Percentiles rank a stretch among this genome's conserved stretches.
These are phyloP conservation scores for Mortierella sp. DNA, from an alignment of 371 early-diverging fungal species.

Conservation along the genomic window DNA sequence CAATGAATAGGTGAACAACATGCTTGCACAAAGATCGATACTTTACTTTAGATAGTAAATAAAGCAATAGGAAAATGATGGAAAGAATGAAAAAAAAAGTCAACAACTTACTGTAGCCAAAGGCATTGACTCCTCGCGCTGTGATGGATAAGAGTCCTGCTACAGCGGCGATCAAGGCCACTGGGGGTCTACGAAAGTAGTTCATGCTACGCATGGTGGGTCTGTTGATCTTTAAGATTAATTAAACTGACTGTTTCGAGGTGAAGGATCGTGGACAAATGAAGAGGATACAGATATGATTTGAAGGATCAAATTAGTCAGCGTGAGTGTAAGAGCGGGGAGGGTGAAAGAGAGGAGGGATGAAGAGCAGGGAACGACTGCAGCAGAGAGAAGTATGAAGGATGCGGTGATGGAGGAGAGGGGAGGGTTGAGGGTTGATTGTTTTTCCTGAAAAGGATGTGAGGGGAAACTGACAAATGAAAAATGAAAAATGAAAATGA, in stretches of 20 bases:
- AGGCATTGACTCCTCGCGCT: constrained; percentile 29
- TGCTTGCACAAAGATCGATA: too few relatives aligned
- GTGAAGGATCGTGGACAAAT: neutral
- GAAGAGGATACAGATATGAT: neutral
- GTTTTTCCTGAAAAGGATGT: neutral
- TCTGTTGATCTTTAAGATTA: neutral
- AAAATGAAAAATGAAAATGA: neutral
- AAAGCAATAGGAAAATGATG: neutral
- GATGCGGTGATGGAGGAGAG: too few relatives aligned
- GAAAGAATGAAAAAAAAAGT: too few relatives aligned
- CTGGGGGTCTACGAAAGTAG: constrained; percentile 4
- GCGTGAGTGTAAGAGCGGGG: neutral
- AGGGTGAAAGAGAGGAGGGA: neutral
- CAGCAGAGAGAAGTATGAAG: too few relatives aligned
- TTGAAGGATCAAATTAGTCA: neutral
- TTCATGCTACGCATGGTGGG: constrained; percentile 2
- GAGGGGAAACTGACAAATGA: constrained; percentile 4
- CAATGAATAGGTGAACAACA: too few relatives aligned
- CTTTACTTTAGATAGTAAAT: neutral
- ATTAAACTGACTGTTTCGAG: neutral
- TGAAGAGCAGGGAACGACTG: too few relatives aligned
- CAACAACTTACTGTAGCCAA: constrained; percentile 44
- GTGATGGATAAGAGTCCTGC: constrained; percentile 17
- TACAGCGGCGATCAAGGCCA: constrained; percentile 19
- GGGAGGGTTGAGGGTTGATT: neutral